Percentiles rank a stretch among this genome's conserved stretches.
phyloP scores from a whole-genome alignment of 306 rosid species.

The Cicer cuneatum region DNA sequence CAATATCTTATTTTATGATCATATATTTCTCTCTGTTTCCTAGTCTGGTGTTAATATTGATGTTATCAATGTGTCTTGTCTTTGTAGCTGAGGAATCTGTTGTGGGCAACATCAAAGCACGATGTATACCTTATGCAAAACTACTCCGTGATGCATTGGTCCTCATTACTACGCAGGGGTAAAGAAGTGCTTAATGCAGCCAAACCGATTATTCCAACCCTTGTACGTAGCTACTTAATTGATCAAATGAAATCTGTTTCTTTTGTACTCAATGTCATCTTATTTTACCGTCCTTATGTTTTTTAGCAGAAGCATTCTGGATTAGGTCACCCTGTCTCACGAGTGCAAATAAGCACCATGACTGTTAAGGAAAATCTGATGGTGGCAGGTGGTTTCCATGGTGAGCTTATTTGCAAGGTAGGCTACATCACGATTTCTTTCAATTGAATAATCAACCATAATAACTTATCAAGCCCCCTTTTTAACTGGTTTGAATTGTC shows the following conservation, averaged over 20 bases:
- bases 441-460: constrained; percentile 11
- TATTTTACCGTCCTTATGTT: constrained; percentile 27
- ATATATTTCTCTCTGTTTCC: not conserved
- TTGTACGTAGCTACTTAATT: constrained; percentile 56
- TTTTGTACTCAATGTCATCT: constrained; percentile 27
- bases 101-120: constrained; percentile 97
- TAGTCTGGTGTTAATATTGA: constrained; percentile 40
- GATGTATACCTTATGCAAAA: constrained; percentile 95
- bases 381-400: constrained; percentile 93
- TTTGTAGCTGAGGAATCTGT: constrained; percentile 82
- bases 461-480: not conserved
- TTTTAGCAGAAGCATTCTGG: constrained; percentile 62
- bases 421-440: constrained; percentile 27
- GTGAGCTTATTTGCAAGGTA: constrained; percentile 98
- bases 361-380: constrained; percentile 79
- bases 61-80: constrained; percentile 41
- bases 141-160: constrained; percentile 94
- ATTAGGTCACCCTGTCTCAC: constrained; percentile 64
- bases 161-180: constrained; percentile 67
- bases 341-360: constrained; percentile 97
- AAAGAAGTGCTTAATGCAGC: constrained; percentile 84
- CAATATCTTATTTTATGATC: constrained; percentile 8
- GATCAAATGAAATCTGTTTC: constrained; percentile 11
- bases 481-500: constrained; percentile 20
- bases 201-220: constrained; percentile 70